Base-by-base conservation (phyloP, 371 early-diverging fungal species). In the Globomyces sp. region DNA sequence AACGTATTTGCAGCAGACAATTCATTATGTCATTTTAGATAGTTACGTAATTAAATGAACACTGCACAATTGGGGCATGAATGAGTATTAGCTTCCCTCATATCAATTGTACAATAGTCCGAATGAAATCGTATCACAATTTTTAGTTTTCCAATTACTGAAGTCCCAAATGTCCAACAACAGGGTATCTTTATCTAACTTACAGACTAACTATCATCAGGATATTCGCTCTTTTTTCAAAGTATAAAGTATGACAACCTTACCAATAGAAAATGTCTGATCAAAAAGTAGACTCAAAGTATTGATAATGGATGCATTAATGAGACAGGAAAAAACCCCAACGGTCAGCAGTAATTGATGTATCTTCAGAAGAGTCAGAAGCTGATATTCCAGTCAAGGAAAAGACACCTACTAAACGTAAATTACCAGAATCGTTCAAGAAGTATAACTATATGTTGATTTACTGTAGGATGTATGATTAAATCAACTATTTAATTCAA, bases 161-260 rank as follows among this genome's bases (percentile, higher is more conserved):
- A 24, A 24, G 24, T 24, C 24, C 24, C 24, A 24, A 24, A 24
- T 24, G 24, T 24, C 24, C 24, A 24, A 24, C 24, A 24, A 24
- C 24, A 24, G 24, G 0, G 24, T 24, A 24, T 24, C 24, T 24
- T 24, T 24, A 24, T 24, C 24, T 24, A 24, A 24, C 24, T 24
- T 24, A 24, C 40, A 3, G 5, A 10, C 39, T 55, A 55, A 55
- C 39, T 9, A 5, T 9, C 40, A 55, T 36, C 36, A 55, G 40
- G 55, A 55, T 40, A 55, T 55, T 55, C 55, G 55, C 39, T 36
- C 36, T 39, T 55, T 55, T 55, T 55, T 55, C 55, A 55, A 55
- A 40, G 55, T 55, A 55, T 24, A 0, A 24, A 24, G 24, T 24
- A 24, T 24, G 24, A 0, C 24, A 24, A 24, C 24, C 24, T 24